A percentile compares a stretch with the other conserved stretches of the same genome.
These are phyloP conservation scores for Chlamydomonas sp. DNA, from an alignment of 139 green algal species.

Conservation along the genomic window DNA sequence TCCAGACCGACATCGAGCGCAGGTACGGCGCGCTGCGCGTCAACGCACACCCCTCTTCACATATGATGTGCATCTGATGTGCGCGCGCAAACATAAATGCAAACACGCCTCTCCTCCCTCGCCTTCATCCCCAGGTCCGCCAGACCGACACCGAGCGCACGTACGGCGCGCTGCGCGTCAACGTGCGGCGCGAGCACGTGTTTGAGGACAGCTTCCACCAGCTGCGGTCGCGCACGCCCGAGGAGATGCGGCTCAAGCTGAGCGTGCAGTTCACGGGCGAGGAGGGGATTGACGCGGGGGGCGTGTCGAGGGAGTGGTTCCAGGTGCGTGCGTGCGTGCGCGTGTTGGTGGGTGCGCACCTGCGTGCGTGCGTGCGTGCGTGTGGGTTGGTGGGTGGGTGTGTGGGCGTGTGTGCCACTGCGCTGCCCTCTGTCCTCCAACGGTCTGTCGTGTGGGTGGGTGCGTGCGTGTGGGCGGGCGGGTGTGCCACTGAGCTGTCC, in stretches of 20 bases:
- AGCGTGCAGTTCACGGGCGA: constrained; percentile 83
- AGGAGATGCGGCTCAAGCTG: constrained; percentile 75
- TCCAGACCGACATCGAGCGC: constrained; percentile 28
- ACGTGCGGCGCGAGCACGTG: constrained; percentile 72
- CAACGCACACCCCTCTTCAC: too few species aligned
- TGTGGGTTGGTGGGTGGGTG: too few species aligned
- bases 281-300: constrained; percentile 95
- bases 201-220: constrained; percentile 98
- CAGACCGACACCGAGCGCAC: constrained; percentile 28
- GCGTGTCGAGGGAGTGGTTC: constrained; percentile 94
- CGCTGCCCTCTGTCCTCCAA: too few species aligned
- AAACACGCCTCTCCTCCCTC: too few species aligned
- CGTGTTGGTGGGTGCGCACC: too few species aligned
- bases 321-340: too few species aligned
- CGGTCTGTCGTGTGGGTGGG: too few species aligned
- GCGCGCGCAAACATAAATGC: background rate
- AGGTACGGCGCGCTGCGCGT: constrained; percentile 61
- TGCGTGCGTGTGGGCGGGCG: too few species aligned
- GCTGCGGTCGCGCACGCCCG: constrained; percentile 68
- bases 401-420: too few species aligned
- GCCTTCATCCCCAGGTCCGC: constrained; percentile 34
- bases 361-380: too few species aligned
- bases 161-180: constrained; percentile 67
- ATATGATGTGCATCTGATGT: too few species aligned
- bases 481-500: too few species aligned